These are phyloP conservation scores for Elasticomyces elasticus DNA, from an alignment of 495 filamentous ascomycete genomes.

Conservation along the genomic window DNA sequence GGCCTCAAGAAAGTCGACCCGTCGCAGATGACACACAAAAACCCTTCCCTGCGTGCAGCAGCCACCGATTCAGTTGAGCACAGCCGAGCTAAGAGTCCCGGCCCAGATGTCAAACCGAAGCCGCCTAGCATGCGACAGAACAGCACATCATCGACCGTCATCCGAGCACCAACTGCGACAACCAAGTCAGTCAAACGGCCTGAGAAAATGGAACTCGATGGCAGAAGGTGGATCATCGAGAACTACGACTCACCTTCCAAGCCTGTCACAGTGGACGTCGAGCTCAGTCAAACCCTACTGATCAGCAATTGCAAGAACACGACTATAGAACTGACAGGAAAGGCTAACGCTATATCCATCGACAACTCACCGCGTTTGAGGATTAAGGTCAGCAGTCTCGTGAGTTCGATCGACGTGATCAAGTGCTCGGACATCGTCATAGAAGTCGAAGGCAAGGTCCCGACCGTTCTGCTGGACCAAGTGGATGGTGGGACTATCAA, in stretches of 20 bases:
- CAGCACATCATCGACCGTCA: conserved; percentile 46
- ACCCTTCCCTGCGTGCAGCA: conserved; percentile 72
- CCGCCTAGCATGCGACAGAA: conserved; percentile 88
- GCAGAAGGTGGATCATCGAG: conserved; percentile 93
- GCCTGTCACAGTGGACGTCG: conserved; percentile 62
- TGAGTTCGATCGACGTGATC: conserved; percentile 86
- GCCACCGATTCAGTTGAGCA: conserved; percentile 53
- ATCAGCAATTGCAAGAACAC: conserved; percentile 83
- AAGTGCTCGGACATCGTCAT: conserved; percentile 86
- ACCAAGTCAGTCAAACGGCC: conserved; percentile 61
- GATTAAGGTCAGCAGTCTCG: conserved; percentile 78
- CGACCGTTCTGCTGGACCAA: conserved; percentile 83
- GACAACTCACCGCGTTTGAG: conserved; percentile 80
- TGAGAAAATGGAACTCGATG: conserved; percentile 73
- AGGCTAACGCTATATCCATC: conserved; percentile 88
- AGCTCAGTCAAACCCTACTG: conserved; percentile 79
- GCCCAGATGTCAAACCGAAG: conserved; percentile 80
- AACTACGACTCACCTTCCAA: conserved; percentile 70
- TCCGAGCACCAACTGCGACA: conserved; percentile 74
- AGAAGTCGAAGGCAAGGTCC: conserved; percentile 61
- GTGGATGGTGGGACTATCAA: conserved; percentile 85
- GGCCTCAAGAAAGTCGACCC: conserved; percentile 87
- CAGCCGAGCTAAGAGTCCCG: conserved; percentile 59
- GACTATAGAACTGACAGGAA: conserved; percentile 80
- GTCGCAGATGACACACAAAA: conserved; percentile 96